Evolutionary conservation across 1,284 basidiomycete genomes (phyloP).

Genomic region (Apiotrichum akiyoshidainum): DNA sequence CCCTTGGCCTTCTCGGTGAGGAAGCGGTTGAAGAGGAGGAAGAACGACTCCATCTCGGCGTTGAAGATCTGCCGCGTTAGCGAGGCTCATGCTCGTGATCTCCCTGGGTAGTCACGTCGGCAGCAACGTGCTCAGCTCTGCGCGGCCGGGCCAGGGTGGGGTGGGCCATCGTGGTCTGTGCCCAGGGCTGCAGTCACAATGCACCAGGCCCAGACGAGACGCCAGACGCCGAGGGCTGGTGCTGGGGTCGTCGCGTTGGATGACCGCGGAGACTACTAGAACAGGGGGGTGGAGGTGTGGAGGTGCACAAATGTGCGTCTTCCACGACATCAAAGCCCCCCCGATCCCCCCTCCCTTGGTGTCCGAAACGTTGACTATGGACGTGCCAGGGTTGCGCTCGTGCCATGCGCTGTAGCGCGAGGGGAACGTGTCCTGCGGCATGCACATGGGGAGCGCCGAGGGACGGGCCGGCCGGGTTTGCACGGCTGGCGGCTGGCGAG

Average conservation of each 20-base stretch:
- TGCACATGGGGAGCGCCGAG: too few relatives aligned
- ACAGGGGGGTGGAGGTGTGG: background rate
- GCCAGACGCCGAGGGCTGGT: too few relatives aligned
- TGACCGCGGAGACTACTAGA: background rate
- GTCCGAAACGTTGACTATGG: background rate
- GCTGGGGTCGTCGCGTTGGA: background rate
- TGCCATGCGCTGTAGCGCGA: background rate
- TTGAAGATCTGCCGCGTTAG: conserved; percentile 72
- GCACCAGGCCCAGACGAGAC: too few relatives aligned
- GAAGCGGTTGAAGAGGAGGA: conserved; percentile 98
- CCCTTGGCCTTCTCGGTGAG: conserved; percentile 91
- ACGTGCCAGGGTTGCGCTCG: background rate
- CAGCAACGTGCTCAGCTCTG: background rate
- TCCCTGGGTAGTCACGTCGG: conserved; percentile 8
- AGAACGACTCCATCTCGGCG: conserved; percentile 98
- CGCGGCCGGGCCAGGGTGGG: too few relatives aligned
- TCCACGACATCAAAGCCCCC: conserved; percentile 2
- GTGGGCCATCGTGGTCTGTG: too few relatives aligned
- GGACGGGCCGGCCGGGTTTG: too few relatives aligned
- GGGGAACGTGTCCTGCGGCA: too few relatives aligned
- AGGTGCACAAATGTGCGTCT: background rate
- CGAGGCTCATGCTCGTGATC: background rate
- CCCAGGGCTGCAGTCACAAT: too few relatives aligned
- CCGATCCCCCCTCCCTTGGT: background rate
- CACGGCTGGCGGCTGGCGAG: too few relatives aligned